Conservation (phyloP, 176 grass and related monocot species). For the Calamus simplicifolius region DNA sequence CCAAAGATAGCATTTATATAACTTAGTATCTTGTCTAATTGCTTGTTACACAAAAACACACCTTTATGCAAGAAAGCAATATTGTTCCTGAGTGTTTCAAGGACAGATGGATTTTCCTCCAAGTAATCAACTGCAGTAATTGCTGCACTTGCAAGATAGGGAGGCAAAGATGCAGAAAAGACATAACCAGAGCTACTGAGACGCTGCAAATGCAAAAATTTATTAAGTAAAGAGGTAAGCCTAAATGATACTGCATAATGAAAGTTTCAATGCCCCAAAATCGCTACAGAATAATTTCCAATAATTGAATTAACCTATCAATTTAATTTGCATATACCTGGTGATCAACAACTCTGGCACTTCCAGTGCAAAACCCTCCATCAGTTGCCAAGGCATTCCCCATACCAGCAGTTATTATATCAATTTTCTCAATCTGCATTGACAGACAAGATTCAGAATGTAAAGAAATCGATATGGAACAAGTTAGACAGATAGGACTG, state of each 20-base stretch:
- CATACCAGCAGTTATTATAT: conserved; percentile 99
- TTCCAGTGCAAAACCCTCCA: conserved; percentile 96
- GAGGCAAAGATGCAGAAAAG: conserved; percentile 93
- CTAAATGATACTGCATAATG: background rate
- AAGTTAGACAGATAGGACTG: background rate
- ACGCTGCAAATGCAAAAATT: conserved; percentile 47
- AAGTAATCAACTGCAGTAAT: conserved; percentile 87
- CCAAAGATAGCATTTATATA: too few relatives aligned
- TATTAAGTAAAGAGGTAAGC: conserved; percentile 20
- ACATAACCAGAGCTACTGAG: conserved; percentile 91
- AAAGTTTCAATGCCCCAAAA: too few relatives aligned
- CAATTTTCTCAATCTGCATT: conserved; percentile 88
- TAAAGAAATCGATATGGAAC: conserved; percentile 3
- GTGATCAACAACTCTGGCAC: conserved; percentile 92
- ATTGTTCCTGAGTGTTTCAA: conserved; percentile 56
- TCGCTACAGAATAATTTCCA: too few relatives aligned
- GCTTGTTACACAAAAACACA: conserved; percentile 9
- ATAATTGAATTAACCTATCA: too few relatives aligned
- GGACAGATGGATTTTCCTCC: conserved; percentile 74
- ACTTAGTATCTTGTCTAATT: too few relatives aligned
- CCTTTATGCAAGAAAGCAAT: conserved; percentile 57
- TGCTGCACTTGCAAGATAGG: conserved; percentile 88
- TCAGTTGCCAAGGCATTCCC: conserved; percentile 94
- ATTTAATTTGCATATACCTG: conserved; percentile 50
- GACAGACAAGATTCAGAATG: conserved; percentile 20